Evolutionary conservation across 2,329 filamentous ascomycete species (phyloP).

Genomic region (Botrytis tulipae): DNA sequence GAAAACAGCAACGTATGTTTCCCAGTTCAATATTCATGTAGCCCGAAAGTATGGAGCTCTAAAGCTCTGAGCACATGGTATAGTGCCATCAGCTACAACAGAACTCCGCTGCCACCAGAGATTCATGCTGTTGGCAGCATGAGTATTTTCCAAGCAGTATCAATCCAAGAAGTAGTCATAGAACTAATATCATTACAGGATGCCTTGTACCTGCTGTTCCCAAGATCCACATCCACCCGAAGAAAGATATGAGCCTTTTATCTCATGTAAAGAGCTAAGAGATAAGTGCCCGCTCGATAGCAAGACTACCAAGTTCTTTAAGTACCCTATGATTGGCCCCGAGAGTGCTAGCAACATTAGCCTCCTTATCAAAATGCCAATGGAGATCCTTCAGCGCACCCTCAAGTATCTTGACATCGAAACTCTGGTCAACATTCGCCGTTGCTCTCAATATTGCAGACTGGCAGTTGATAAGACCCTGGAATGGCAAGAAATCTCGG

Average conservation of each 20-base stretch:
- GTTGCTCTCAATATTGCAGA: neutral
- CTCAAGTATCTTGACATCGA: constrained; percentile 8
- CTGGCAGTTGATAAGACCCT: neutral
- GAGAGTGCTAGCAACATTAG: neutral
- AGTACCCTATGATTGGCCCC: neutral
- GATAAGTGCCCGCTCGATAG: neutral
- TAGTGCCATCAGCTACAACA: neutral
- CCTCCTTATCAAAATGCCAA: neutral
- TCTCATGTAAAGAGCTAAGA: neutral
- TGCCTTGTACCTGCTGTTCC: neutral
- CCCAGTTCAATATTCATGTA: neutral
- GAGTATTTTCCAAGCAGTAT: too few relatives aligned
- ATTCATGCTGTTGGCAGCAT: accelerated
- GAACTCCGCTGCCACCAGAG: too few relatives aligned
- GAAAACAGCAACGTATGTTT: neutral
- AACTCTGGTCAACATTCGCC: neutral
- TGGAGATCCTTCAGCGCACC: constrained; percentile 1
- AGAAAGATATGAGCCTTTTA: neutral
- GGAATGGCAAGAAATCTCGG: neutral
- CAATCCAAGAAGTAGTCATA: neutral
- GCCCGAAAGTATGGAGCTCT: neutral
- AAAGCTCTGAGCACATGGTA: neutral
- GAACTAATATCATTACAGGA: neutral
- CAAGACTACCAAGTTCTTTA: neutral
- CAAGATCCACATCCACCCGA: neutral